Evolutionary conservation across 2,329 filamentous ascomycete species (phyloP).

Genomic region (Pyricularia sp.): DNA sequence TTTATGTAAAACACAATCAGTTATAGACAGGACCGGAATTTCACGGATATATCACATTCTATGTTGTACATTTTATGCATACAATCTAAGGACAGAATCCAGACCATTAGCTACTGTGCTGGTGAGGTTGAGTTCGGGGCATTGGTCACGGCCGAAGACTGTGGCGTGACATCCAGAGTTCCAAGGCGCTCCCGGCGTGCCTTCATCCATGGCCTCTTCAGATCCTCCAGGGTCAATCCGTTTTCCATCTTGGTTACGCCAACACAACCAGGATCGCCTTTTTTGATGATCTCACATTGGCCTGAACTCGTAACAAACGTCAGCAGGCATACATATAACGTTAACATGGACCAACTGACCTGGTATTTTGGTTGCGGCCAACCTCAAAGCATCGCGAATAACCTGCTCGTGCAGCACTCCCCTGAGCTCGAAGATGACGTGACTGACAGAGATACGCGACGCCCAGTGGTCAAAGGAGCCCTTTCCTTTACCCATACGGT

Average conservation of each 20-base stretch:
- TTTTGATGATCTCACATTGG: conserved; percentile 88
- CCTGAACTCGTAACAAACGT: conserved; percentile 31
- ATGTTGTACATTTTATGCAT: conserved; percentile 11
- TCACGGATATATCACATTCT: not conserved
- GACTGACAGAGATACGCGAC: conserved; percentile 77
- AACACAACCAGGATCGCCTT: conserved; percentile 81
- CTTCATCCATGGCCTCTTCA: conserved; percentile 71
- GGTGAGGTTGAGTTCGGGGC: conserved; percentile 22
- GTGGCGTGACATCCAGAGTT: conserved; percentile 26
- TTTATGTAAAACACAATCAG: not conserved
- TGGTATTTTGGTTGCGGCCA: conserved; percentile 92
- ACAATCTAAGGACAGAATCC: not conserved
- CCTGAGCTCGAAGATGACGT: conserved; percentile 86
- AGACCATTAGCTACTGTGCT: conserved; percentile 19
- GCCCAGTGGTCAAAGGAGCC: conserved; percentile 97
- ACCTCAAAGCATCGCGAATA: conserved; percentile 81
- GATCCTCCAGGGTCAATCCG: conserved; percentile 70
- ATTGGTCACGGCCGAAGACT: conserved; percentile 19
- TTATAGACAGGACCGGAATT: not conserved
- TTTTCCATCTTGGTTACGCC: conserved; percentile 82
- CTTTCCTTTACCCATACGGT: conserved; percentile 97
- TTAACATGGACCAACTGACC: conserved; percentile 42
- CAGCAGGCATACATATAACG: not conserved
- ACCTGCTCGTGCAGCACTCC: conserved; percentile 92
- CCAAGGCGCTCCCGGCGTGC: conserved; percentile 28